These are phyloP conservation scores for Tricholoma sp. DNA, from an alignment of 768 basidiomycete genomes.

Conservation along the genomic window DNA sequence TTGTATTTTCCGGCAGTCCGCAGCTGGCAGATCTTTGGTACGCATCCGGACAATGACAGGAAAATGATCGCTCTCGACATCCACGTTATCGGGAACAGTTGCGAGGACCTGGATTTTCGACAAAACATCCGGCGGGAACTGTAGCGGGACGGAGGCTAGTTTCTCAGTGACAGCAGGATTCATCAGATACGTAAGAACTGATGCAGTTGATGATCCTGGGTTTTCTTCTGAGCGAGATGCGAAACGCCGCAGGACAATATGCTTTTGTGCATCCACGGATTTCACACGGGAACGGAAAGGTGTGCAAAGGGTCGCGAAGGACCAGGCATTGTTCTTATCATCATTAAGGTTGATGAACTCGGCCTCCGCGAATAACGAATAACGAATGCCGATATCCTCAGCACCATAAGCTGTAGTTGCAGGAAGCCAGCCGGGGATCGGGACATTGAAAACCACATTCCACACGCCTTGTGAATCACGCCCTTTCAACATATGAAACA, in stretches of 20 bases:
- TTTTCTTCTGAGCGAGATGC: slow-evolving; percentile 33
- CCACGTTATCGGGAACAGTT: slow-evolving; percentile 52
- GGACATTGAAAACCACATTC: slow-evolving; percentile 77
- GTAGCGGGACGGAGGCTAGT: slow-evolving; percentile 12
- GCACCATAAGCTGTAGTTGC: slow-evolving; percentile 46
- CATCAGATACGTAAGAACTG: slow-evolving; percentile 38
- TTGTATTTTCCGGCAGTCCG: slow-evolving; percentile 50
- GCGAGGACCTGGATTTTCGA: slow-evolving; percentile 61
- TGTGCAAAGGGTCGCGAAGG: slow-evolving; percentile 50
- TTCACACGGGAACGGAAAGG: slow-evolving; percentile 46
- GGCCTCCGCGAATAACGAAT: slow-evolving; percentile 64
- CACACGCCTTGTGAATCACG: slow-evolving; percentile 40
- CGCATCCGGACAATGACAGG: slow-evolving; percentile 59
- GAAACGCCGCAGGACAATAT: slow-evolving; percentile 52
- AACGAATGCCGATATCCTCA: slow-evolving; percentile 53
- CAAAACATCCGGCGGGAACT: slow-evolving; percentile 49
- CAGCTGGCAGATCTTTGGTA: slow-evolving; percentile 42
- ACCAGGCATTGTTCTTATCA: slow-evolving; percentile 30
- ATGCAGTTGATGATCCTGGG: slow-evolving; percentile 23
- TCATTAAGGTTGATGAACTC: slow-evolving; percentile 49
- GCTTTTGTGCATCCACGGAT: slow-evolving; percentile 32
- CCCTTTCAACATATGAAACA: slow-evolving; percentile 4
- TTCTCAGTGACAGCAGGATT: slow-evolving; percentile 27
- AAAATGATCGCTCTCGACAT: slow-evolving; percentile 41
- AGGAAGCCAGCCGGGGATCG: slow-evolving; percentile 90